Evolutionary conservation across 345 rosid species (phyloP).

Genomic region (Aquilaria sinensis): DNA sequence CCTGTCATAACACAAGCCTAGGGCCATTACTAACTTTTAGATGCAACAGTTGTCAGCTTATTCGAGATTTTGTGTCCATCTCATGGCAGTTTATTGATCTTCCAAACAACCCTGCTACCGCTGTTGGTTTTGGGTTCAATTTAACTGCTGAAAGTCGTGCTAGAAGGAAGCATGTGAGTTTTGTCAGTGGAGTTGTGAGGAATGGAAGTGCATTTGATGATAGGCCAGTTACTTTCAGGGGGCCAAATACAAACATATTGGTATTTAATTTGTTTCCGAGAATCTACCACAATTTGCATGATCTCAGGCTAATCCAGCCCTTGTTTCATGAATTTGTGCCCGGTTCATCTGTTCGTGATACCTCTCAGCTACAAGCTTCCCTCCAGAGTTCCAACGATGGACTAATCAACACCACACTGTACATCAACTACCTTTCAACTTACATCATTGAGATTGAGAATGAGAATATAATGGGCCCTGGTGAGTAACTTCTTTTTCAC

Average conservation of each 20-base stretch:
- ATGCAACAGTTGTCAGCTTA: constrained; percentile 54
- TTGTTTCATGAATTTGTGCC: constrained; percentile 83
- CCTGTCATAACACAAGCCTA: constrained; percentile 61
- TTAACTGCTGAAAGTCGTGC: constrained; percentile 44
- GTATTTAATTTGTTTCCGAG: constrained; percentile 84
- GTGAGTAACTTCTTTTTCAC: too few relatives aligned
- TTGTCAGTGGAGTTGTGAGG: constrained; percentile 65
- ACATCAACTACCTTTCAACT: constrained; percentile 70
- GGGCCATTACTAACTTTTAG: constrained; percentile 83
- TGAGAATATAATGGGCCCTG: constrained; percentile 21
- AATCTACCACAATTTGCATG: constrained; percentile 50
- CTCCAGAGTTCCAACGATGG: constrained; percentile 59
- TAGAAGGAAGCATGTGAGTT: constrained; percentile 54
- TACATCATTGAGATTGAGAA: constrained; percentile 69
- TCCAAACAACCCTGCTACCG: constrained; percentile 71
- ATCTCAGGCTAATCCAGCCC: constrained; percentile 81
- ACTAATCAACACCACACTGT: constrained; percentile 70
- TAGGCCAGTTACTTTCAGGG: constrained; percentile 80
- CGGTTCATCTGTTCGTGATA: constrained; percentile 54
- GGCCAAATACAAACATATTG: constrained; percentile 51
- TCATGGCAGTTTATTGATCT: constrained; percentile 92
- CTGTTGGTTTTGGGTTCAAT: constrained; percentile 89
- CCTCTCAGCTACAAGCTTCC: constrained; percentile 67
- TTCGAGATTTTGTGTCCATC: constrained; percentile 50
- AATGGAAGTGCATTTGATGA: constrained; percentile 58